Evolutionary conservation across 352 stramenopile genomes (phyloP).

Genomic region (Phytophthora meadii): DNA sequence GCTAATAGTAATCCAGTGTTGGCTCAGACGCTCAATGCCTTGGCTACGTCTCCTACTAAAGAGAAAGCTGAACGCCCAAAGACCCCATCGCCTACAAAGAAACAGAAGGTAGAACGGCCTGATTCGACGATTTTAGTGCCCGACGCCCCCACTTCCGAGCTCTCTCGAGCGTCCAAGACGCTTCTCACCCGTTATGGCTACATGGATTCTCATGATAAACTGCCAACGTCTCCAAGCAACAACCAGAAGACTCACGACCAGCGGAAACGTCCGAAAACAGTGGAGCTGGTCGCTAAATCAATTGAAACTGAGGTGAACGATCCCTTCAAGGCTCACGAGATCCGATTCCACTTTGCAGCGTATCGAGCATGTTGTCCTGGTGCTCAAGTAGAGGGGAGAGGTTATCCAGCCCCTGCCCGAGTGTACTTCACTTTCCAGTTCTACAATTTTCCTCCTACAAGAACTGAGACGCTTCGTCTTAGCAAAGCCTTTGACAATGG

Average conservation of each 20-base stretch:
- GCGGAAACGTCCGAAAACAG: slow-evolving; percentile 7
- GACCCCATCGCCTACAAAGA: slow-evolving; percentile 41
- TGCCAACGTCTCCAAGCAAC: slow-evolving; percentile 22
- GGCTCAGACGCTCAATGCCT: slow-evolving; percentile 64
- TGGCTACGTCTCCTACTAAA: slow-evolving; percentile 42
- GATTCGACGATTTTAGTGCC: slow-evolving; percentile 8
- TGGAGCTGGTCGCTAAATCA: slow-evolving; percentile 37
- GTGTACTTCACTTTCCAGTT: slow-evolving; percentile 95
- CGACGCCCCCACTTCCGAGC: slow-evolving; percentile 47
- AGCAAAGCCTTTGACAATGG: slow-evolving; percentile 61
- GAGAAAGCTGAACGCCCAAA: slow-evolving; percentile 23
- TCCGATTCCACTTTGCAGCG: slow-evolving; percentile 92
- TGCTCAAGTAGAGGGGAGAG: slow-evolving; percentile 7
- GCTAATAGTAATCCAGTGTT: slow-evolving; percentile 61
- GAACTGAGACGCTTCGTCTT: slow-evolving; percentile 83
- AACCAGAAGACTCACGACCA: slow-evolving; percentile 27
- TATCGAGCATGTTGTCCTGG: slow-evolving; percentile 48
- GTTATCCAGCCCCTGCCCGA: slow-evolving; percentile 26
- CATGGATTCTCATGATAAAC: slow-evolving; percentile 60
- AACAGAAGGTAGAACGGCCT: slow-evolving; percentile 13
- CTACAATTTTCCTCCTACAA: slow-evolving; percentile 88
- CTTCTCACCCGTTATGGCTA: slow-evolving; percentile 87
- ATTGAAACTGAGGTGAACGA: slow-evolving; percentile 83
- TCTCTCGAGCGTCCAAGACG: slow-evolving; percentile 87
- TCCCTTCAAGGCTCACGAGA: slow-evolving; percentile 80